phyloP scores from a whole-genome alignment of 2,329 filamentous ascomycete species.

The Botrytis squamosa region DNA sequence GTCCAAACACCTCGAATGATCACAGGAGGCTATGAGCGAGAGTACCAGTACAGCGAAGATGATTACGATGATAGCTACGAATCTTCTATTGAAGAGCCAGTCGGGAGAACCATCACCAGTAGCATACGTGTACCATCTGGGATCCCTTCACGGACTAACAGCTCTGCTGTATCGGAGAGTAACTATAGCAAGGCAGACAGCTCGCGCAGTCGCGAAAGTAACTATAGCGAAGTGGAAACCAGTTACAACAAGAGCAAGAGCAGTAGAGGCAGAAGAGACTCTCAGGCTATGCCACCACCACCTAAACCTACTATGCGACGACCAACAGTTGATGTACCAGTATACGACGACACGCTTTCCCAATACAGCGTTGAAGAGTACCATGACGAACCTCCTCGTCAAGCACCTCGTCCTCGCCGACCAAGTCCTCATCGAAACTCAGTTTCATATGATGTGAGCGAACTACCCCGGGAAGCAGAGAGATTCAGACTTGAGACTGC shows the following conservation, averaged over 20 bases:
- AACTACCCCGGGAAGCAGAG: constrained; percentile 20
- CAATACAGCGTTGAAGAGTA: constrained; percentile 13
- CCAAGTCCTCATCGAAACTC: constrained; percentile 33
- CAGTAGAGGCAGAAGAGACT: constrained; percentile 29
- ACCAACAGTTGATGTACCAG: constrained; percentile 9
- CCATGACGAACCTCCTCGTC: constrained; percentile 16
- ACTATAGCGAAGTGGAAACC: constrained; percentile 16
- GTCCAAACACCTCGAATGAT: constrained; percentile 17
- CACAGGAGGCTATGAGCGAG: constrained; percentile 12
- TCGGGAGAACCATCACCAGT: constrained; percentile 3
- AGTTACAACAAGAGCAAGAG: constrained; percentile 14
- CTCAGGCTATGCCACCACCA: constrained; percentile 31
- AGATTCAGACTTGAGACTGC: constrained; percentile 31
- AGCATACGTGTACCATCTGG: constrained; percentile 20
- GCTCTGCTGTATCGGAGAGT: constrained; percentile 9
- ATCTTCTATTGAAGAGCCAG: constrained; percentile 13
- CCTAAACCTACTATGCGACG: constrained; percentile 11
- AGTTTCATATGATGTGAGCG: constrained; percentile 35
- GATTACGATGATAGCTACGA: constrained; percentile 13
- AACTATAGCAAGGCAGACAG: constrained; percentile 18
- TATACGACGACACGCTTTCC: constrained; percentile 5
- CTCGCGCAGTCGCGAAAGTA: constrained; percentile 19
- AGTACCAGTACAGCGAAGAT: constrained; percentile 17
- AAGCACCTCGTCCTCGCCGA: constrained; percentile 27
- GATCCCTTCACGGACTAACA: constrained; percentile 8